Evolutionary conservation across 495 filamentous ascomycete genomes (phyloP).

Genomic region (Penicillium robsamsonii): DNA sequence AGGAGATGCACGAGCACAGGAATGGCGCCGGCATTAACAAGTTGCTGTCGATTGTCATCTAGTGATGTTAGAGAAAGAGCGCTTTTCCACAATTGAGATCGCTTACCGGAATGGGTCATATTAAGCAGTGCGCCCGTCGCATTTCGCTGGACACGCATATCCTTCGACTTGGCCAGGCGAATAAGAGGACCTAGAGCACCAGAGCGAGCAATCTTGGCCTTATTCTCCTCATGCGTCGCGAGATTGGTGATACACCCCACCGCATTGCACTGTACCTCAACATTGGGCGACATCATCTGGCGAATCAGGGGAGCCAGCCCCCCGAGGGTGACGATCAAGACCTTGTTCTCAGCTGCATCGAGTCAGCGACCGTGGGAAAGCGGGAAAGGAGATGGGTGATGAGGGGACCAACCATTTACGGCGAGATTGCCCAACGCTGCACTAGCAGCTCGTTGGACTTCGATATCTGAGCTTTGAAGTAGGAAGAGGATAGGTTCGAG

Average conservation of each 20-base stretch:
- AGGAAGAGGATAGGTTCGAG: slow-evolving; percentile 94
- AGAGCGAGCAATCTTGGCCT: slow-evolving; percentile 95
- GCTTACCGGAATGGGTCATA: slow-evolving; percentile 97
- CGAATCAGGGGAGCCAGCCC: slow-evolving; percentile 89
- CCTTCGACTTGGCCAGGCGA: slow-evolving; percentile 89
- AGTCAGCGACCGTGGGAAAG: slow-evolving; percentile 42
- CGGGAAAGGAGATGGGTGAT: slow-evolving; percentile 1
- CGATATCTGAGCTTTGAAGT: slow-evolving; percentile 90
- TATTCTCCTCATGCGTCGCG: slow-evolving; percentile 98
- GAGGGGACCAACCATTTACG: slow-evolving; percentile 77
- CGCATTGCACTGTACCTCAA: slow-evolving; percentile 98
- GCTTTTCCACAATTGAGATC: background rate
- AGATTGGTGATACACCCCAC: slow-evolving; percentile 98
- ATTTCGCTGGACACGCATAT: slow-evolving; percentile 97
- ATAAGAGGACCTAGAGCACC: slow-evolving; percentile 90
- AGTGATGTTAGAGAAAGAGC: slow-evolving; percentile 8
- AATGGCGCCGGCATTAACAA: slow-evolving; percentile 94
- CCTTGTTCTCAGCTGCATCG: slow-evolving; percentile 88
- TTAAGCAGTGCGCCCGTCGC: slow-evolving; percentile 94
- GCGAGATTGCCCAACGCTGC: slow-evolving; percentile 94
- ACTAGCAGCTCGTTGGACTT: slow-evolving; percentile 95
- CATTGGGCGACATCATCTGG: slow-evolving; percentile 98
- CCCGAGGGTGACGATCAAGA: slow-evolving; percentile 87
- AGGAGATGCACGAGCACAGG: slow-evolving; percentile 93
- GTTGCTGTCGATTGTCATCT: slow-evolving; percentile 97